A percentile compares a stretch with the other conserved stretches of the same genome.
Evolutionary conservation across 2,329 filamentous ascomycete species (phyloP).

Genomic region (Ceratocystis cubensis): DNA sequence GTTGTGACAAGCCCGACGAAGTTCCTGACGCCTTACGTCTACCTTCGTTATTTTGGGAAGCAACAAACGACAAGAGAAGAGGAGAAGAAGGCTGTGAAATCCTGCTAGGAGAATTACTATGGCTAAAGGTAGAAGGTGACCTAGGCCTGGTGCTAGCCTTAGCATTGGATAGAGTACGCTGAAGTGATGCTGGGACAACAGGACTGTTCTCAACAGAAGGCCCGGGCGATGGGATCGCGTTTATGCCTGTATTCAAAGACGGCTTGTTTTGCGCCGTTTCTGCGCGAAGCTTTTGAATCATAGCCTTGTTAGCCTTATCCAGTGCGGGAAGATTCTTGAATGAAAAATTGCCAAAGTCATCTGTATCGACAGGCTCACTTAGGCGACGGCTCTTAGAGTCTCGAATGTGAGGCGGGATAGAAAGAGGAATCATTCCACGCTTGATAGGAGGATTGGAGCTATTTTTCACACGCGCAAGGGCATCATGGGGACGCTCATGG

Average conservation of each 20-base stretch:
- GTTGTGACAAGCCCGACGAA: constrained; percentile 70
- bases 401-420: constrained; percentile 91
- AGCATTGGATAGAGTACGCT: constrained; percentile 70
- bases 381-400: constrained; percentile 77
- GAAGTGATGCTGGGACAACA: constrained; percentile 63
- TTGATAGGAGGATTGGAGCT: constrained; percentile 49
- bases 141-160: constrained; percentile 67
- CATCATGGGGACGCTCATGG: constrained; percentile 82
- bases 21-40: constrained; percentile 87
- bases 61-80: constrained; percentile 90
- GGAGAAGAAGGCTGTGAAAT: constrained; percentile 62
- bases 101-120: constrained; percentile 49
- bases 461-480: constrained; percentile 75
- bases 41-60: constrained; percentile 62
- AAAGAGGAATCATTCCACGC: constrained; percentile 82
- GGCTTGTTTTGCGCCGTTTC: constrained; percentile 66
- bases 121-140: constrained; percentile 70
- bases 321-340: constrained; percentile 96
- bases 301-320: constrained; percentile 97
- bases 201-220: constrained; percentile 75
- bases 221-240: constrained; percentile 39
- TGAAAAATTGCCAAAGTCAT: constrained; percentile 92
- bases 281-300: constrained; percentile 88
- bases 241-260: constrained; percentile 34
- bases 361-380: constrained; percentile 75